Conservation (phyloP, 768 basidiomycete genomes). For the Galerina marginata region DNA sequence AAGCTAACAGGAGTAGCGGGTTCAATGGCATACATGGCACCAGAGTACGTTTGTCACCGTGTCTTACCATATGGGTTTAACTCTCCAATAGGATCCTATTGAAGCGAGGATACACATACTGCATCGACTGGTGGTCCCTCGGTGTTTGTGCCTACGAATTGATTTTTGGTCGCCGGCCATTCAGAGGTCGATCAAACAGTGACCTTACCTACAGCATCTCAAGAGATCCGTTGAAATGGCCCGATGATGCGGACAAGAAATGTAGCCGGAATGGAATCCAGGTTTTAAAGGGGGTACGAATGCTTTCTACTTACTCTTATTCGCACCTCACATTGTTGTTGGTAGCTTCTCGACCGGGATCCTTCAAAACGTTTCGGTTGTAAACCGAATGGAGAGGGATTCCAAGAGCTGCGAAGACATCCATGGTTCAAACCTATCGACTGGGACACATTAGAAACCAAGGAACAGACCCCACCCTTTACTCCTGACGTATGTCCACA, state of each 20-base stretch:
- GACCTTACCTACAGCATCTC: slow-evolving; percentile 93
- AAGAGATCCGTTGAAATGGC: slow-evolving; percentile 86
- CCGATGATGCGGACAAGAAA: slow-evolving; percentile 84
- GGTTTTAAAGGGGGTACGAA: slow-evolving; percentile 78
- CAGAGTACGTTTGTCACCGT: slow-evolving; percentile 53
- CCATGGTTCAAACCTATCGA: slow-evolving; percentile 90
- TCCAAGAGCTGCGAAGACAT: slow-evolving; percentile 78
- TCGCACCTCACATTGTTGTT: slow-evolving; percentile 5
- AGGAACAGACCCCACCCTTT: slow-evolving; percentile 79
- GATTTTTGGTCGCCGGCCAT: slow-evolving; percentile 89
- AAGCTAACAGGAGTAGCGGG: slow-evolving; percentile 92
- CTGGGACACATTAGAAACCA: slow-evolving; percentile 86
- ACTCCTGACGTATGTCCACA: slow-evolving; percentile 76
- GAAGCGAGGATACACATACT: slow-evolving; percentile 93
- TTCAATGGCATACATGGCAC: slow-evolving; percentile 99
- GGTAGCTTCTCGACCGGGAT: slow-evolving; percentile 88
- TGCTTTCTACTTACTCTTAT: slow-evolving; percentile 5
- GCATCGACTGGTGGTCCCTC: slow-evolving; percentile 97
- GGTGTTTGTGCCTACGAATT: slow-evolving; percentile 94
- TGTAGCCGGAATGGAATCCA: slow-evolving; percentile 80
- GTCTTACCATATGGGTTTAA: neutral
- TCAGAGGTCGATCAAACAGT: slow-evolving; percentile 91
- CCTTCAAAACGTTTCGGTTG: slow-evolving; percentile 81
- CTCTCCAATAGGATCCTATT: slow-evolving; percentile 64
- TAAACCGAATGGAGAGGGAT: slow-evolving; percentile 78